Evolutionary conservation across 495 filamentous ascomycete species (phyloP), one percentile per base, ranked within the genome.

Genomic region (Penicillium salamii): DNA sequence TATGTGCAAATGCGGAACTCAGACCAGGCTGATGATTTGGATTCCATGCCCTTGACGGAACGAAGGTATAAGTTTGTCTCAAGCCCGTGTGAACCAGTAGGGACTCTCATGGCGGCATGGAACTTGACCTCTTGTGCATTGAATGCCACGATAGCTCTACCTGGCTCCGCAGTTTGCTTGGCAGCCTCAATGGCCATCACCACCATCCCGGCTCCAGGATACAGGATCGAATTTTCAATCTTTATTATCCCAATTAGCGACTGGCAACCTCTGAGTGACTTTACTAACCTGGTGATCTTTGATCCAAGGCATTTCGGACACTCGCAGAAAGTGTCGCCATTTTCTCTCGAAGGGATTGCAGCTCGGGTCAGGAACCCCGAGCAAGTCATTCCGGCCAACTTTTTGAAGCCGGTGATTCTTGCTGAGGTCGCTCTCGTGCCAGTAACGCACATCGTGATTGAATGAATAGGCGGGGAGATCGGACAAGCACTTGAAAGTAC

Each of bases 381-480:
- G 44, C 6, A 71, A 37, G 33, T 62, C 60, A 1, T 42, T 28
- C 2, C 52, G 56, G 2, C 49, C 46, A 26, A 46, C n/a, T 6
- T 35, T 14, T 0, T 55, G 57, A 3, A 53, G 32, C 1, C 60
- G 54, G 7, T 50, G 19, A 7, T 40, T 28, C 19, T 40, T 45
- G 23, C 32, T 49, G 7, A 45, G 2, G 8, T 23, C 19, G 2
- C 39, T 47, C 17, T 59, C 45, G 3, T 19, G 17, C 46, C 52
- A 49, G 35, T 49, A 39, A 0, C 15, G 19, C 4, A 38, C 33
- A 6, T 36, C 36, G 29, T 76, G 71, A 45, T 74, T 60, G 57
- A 67, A 78, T 0, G 45, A 12, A 42, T 78, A 78, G 11, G 54
- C 49, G 0, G 74, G 75, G 0, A 78, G 58, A 43, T 75, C 58